Conservation (phyloP, 805 yeast genomes). For the Kodamaea kaohsiungensis region DNA sequence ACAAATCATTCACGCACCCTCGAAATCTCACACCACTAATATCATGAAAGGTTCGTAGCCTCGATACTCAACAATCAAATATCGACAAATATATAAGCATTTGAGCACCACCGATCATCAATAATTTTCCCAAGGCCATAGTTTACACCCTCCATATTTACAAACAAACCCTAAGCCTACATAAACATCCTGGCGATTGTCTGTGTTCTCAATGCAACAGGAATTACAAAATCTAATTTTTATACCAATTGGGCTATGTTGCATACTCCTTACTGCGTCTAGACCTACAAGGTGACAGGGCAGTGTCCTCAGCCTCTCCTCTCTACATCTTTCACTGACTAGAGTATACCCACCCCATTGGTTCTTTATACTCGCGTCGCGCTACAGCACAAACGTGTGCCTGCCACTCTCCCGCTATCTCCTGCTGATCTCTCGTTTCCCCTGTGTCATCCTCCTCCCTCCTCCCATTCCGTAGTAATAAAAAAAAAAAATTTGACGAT, state of each 20-base stretch:
- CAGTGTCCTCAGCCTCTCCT: neutral
- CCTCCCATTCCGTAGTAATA: neutral
- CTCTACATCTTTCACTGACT: neutral
- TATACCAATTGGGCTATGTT: neutral
- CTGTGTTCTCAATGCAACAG: neutral
- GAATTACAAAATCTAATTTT: neutral
- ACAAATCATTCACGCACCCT: too few relatives aligned
- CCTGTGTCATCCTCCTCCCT: neutral
- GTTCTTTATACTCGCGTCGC: too few relatives aligned
- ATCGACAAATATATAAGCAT: too few relatives aligned
- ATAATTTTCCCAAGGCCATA: too few relatives aligned
- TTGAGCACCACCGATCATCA: too few relatives aligned
- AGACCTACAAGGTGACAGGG: neutral
- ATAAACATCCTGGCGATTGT: neutral
- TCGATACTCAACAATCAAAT: too few relatives aligned
- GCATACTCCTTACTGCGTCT: neutral
- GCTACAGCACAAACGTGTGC: too few relatives aligned
- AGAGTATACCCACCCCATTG: neutral
- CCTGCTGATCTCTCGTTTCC: neutral
- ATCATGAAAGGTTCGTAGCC: too few relatives aligned
- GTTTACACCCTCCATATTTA: too few relatives aligned
- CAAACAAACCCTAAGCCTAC: neutral
- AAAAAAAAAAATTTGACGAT: slow-evolving; percentile 4
- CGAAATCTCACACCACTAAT: too few relatives aligned
- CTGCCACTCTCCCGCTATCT: neutral